Percentiles rank a stretch among this genome's conserved stretches.
Conservation (phyloP, 169 alveolate genomes). For the Amoebophrya sp. region DNA sequence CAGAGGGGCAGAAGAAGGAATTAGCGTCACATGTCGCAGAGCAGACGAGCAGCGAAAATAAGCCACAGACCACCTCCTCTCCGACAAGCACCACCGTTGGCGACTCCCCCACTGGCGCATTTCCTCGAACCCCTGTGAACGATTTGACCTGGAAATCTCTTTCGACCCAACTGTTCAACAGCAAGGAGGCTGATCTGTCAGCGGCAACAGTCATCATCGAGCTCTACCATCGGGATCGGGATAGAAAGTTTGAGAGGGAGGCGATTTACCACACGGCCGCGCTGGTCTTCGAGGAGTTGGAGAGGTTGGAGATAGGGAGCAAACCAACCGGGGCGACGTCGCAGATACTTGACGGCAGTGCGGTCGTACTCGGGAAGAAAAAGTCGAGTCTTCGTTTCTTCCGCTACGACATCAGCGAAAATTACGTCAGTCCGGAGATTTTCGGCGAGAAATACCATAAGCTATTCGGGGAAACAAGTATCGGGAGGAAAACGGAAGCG, state of each 20-base stretch:
- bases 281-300: not conserved
- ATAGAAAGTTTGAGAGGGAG: not conserved
- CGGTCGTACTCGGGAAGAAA: not conserved
- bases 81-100: too few relatives aligned
- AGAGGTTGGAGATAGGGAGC: too few relatives aligned
- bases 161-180: not conserved
- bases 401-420: slow-evolving; percentile 17
- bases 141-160: not conserved
- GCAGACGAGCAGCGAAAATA: too few relatives aligned
- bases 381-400: too few relatives aligned
- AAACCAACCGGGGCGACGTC: not conserved
- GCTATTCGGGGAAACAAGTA: too few relatives aligned
- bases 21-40: too few relatives aligned
- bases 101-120: too few relatives aligned
- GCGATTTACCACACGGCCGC: not conserved
- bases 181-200: not conserved
- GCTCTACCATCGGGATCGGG: not conserved
- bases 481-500: too few relatives aligned
- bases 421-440: not conserved
- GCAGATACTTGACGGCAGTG: not conserved
- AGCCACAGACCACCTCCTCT: too few relatives aligned
- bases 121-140: not conserved
- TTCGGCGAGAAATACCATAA: not conserved
- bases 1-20: too few relatives aligned
- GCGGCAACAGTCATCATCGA: not conserved